A percentile compares a stretch with the other conserved stretches of the same genome.
Evolutionary conservation across 208 protist genomes (phyloP).

Genomic region (Wallacemonas sp.): DNA sequence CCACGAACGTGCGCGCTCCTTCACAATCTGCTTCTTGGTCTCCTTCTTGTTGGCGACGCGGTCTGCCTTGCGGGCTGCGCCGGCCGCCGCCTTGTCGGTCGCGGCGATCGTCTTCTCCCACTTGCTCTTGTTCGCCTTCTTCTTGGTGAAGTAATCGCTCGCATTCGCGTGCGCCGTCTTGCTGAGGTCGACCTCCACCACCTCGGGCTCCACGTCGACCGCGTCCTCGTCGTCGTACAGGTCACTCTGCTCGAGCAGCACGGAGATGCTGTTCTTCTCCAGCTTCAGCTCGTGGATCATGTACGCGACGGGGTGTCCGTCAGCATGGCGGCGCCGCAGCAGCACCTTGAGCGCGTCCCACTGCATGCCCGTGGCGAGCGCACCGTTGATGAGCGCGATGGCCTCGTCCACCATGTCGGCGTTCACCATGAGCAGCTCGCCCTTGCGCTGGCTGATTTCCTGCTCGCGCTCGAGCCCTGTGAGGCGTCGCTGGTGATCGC

Average conservation of each 20-base stretch:
- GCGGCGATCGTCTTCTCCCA: conserved; percentile 81
- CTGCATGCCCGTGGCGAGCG: conserved; percentile 77
- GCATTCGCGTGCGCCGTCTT: conserved; percentile 96
- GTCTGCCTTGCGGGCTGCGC: conserved; percentile 74
- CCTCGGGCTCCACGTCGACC: conserved; percentile 43
- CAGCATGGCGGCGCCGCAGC: conserved; percentile 83
- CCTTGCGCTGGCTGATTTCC: conserved; percentile 64
- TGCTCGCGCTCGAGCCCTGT: conserved; percentile 63
- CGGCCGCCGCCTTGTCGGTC: conserved; percentile 83
- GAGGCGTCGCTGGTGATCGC: conserved; percentile 90
- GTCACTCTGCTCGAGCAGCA: conserved; percentile 65
- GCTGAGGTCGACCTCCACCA: conserved; percentile 93
- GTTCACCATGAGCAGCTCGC: conserved; percentile 85
- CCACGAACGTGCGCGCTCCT: conserved; percentile 92
- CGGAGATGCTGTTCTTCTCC: conserved; percentile 82
- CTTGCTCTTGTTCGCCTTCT: conserved; percentile 88
- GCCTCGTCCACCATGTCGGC: conserved; percentile 90
- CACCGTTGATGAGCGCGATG: conserved; percentile 86
- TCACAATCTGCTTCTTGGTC: conserved; percentile 78
- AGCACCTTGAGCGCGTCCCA: conserved; percentile 81
- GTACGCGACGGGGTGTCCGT: conserved; percentile 91
- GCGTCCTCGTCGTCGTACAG: conserved; percentile 68
- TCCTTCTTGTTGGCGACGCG: conserved; percentile 58
- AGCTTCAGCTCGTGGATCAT: conserved; percentile 94
- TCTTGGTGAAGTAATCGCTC: conserved; percentile 84